A percentile compares a stretch with the other conserved stretches of the same genome.
These are phyloP conservation scores for Nidularia pulvinata DNA, from an alignment of 768 basidiomycete species.

Conservation along the genomic window DNA sequence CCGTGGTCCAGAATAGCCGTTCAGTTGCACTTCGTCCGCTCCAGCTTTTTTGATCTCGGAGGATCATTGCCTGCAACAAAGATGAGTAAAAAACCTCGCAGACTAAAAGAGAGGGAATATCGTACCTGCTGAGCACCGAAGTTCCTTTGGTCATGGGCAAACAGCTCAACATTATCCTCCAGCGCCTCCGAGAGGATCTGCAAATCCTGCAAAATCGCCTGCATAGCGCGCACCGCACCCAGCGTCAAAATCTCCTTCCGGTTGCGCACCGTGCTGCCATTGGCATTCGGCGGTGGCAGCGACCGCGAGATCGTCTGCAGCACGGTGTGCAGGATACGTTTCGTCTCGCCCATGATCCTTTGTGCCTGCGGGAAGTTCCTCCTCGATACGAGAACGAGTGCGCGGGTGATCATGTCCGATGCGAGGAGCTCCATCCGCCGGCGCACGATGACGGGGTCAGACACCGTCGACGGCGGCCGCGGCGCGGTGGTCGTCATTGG, in stretches of 20 bases:
- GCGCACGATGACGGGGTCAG: conserved; percentile 89
- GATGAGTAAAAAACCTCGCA: not conserved
- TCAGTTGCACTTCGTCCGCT: conserved; percentile 90
- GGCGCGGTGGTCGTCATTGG: conserved; percentile 44
- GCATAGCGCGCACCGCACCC: conserved; percentile 76
- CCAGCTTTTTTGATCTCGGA: conserved; percentile 97
- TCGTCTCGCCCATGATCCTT: conserved; percentile 89
- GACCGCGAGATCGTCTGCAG: conserved; percentile 80
- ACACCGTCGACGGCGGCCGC: conserved; percentile 47
- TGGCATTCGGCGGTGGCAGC: conserved; percentile 54
- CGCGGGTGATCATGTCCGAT: conserved; percentile 96
- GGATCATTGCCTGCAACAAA: conserved; percentile 80
- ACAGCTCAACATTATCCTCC: conserved; percentile 89
- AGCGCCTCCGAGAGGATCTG: conserved; percentile 85
- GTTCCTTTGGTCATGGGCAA: conserved; percentile 93
- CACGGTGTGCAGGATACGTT: conserved; percentile 90
- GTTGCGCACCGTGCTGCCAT: conserved; percentile 58
- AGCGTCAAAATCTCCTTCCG: conserved; percentile 79
- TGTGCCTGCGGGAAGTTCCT: conserved; percentile 91
- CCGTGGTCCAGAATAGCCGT: conserved; percentile 89
- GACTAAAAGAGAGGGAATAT: conserved; percentile 3
- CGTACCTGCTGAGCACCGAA: conserved; percentile 96
- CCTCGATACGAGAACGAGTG: conserved; percentile 88
- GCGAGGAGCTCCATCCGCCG: conserved; percentile 96
- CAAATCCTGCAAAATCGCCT: conserved; percentile 85